Base-by-base conservation (phyloP, 176 grass and related monocot species). In the Themeda triandra region DNA sequence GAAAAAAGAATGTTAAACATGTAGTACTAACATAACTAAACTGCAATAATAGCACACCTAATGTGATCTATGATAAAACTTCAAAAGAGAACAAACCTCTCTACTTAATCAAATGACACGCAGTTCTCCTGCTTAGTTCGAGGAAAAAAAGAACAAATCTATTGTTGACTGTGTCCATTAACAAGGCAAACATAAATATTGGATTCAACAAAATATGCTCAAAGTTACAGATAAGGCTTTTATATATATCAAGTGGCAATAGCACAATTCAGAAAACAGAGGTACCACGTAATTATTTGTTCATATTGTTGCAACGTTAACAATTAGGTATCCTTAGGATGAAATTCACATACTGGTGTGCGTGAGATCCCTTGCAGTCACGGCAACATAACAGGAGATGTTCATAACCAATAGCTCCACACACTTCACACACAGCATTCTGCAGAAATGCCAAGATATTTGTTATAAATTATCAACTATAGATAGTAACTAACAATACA, bases 301-400 rank as follows among this genome's bases (percentile, higher is more conserved):
- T 41, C 44, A 17, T 66, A 82, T 70, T 46, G 45, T 46, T 49
- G 51, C 17, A 51, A 51, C 28, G 13, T 29, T 56, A 31, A 15
- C 44, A 46, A 15, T 46, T 23, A 64, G 25, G 0, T 24, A 73
- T 24, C 59, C 31, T 67, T 58, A 35, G 2, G 13, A 49, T 59
- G 13, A 74, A 81, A 45, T 41, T 51, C 73, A 41, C 87, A 88
- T 88, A 88, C 87, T 66, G 87, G 59, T 88, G 87, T 8, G 13
- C 13, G 6, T 21, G 5, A 35, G 14, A 18, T 78, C 37, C 48
- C 10, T 73, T 28, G 75, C 81, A 88, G 35, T 67, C 76, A 58
- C 31, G 7, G 45, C 87, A 88, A 74, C 68, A 36, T 66, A 88
- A 15, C 21, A 88, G 45, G 56, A 88, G 87, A 15, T 73, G 2